Base-by-base conservation (phyloP, 306 rosid species). In the Cercis canadensis region DNA sequence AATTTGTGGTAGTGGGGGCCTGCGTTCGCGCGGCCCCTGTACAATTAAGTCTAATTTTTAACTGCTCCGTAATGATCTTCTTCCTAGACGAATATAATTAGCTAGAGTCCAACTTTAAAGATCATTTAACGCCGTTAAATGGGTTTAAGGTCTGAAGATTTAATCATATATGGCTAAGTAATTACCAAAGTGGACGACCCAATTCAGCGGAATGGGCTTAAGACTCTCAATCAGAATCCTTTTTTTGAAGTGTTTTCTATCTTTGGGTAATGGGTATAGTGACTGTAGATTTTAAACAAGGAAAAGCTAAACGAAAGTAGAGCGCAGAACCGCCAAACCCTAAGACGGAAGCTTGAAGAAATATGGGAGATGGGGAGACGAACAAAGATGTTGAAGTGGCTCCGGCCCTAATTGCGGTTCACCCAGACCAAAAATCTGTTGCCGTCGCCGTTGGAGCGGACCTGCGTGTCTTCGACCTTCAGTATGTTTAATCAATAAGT, bases 401-500 rank as follows among this genome's bases (percentile, higher is more conserved):
- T 32, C 97, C 98, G 9, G 98, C 98, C 0, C 82, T 90, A 15
- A 86, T 89, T 31, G 77, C 97, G 0, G 92, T 94, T 66, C 90
- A 94, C 57, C 98, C 97, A 0, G 24, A 72, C 59, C 84, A 80
- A 8, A 67, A 75, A 11, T 83, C 86, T 59, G 84, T 83, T 47
- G 88, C 88, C n/a, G 90, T 87, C 11, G 88, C 96, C 1, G 94
- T 94, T 8, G 97, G 97, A 55, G 82, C 89, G 17, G 90, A 87
- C 57, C 90, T 94, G 40, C 97, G 98, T 7, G 82, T 90, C 75
- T 94, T 90, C 83, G 78, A 90, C 78, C 78, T 94, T 55, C 37
- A n/a, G 98, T 94, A 80, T 63, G 85, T 47, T 61, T 15, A 19
- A 12, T 14, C 40, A 3, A 55, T 65, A 21, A 54, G 40, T 32